phyloP scores from a whole-genome alignment of 2,329 filamentous ascomycete species.

The Monosporascus sp. region DNA sequence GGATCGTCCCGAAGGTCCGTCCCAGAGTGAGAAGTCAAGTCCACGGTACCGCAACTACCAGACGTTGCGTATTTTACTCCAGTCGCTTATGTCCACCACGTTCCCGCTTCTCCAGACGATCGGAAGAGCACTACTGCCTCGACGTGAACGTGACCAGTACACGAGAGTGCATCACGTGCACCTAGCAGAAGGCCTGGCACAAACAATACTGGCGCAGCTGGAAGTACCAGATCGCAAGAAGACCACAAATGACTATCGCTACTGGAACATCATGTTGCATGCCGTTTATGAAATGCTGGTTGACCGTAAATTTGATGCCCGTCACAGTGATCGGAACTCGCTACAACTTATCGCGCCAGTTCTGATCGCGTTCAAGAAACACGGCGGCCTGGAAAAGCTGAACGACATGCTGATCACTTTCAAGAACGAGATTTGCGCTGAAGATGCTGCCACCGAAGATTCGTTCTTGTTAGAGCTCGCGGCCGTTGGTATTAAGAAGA shows the following conservation, averaged over 20 bases:
- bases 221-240: slow-evolving; percentile 39
- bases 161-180: slow-evolving; percentile 47
- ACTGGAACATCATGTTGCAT: slow-evolving; percentile 76
- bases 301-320: slow-evolving; percentile 48
- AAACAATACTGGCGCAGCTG: slow-evolving; percentile 64
- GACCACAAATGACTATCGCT: slow-evolving; percentile 63
- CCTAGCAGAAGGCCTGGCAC: slow-evolving; percentile 62
- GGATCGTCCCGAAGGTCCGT: slow-evolving; percentile 7
- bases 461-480: slow-evolving; percentile 43
- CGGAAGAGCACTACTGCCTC: slow-evolving; percentile 73
- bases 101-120: slow-evolving; percentile 81
- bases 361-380: slow-evolving; percentile 79
- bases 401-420: slow-evolving; percentile 69
- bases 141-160: slow-evolving; percentile 64
- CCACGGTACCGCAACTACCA: slow-evolving; percentile 67
- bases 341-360: slow-evolving; percentile 65
- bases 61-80: slow-evolving; percentile 69
- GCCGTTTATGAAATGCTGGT: slow-evolving; percentile 74
- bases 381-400: slow-evolving; percentile 68
- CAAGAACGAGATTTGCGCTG: slow-evolving; percentile 45
- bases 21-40: slow-evolving; percentile 21
- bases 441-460: slow-evolving; percentile 36
- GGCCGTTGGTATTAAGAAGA: slow-evolving; percentile 65
- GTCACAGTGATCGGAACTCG: slow-evolving; percentile 42
- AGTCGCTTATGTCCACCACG: slow-evolving; percentile 72